Percentiles rank a stretch among this genome's conserved stretches.
These are phyloP conservation scores for Fusarium globosum DNA, from an alignment of 2,329 filamentous ascomycete species.

Conservation along the genomic window DNA sequence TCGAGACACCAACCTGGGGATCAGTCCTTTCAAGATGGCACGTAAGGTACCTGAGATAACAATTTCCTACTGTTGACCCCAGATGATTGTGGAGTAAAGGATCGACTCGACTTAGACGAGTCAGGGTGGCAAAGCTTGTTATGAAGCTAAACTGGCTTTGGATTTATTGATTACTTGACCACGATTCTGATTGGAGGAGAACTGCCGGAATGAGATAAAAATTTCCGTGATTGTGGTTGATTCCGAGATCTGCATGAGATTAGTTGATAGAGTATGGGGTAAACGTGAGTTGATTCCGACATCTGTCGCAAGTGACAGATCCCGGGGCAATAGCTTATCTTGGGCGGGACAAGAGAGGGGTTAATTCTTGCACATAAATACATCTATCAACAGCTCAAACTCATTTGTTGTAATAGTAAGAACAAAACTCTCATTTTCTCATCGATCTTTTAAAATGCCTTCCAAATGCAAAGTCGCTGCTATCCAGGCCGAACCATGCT, in stretches of 20 bases:
- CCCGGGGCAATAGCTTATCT: not conserved
- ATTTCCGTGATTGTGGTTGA: not conserved
- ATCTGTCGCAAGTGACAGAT: not conserved
- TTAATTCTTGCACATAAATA: not conserved
- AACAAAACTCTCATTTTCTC: not conserved
- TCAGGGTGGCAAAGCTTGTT: not conserved
- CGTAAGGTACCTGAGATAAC: too few species aligned
- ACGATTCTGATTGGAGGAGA: not conserved
- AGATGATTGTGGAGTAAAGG: not conserved
- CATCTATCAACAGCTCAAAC: rapidly evolving
- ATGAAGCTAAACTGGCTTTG: not conserved
- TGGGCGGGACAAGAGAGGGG: not conserved
- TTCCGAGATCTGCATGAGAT: not conserved
- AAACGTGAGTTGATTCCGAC: not conserved
- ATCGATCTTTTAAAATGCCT: not conserved
- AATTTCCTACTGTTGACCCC: too few species aligned
- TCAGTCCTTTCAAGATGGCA: too few species aligned
- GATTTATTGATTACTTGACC: not conserved
- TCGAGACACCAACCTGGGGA: too few species aligned
- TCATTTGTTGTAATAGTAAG: not conserved
- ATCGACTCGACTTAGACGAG: not conserved
- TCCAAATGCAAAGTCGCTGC: not conserved
- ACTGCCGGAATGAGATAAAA: not conserved
- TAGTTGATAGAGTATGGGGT: not conserved
- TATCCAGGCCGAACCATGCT: not conserved